Conservation (phyloP, 805 yeast genomes). For the Saccharomycopsis sp. region DNA sequence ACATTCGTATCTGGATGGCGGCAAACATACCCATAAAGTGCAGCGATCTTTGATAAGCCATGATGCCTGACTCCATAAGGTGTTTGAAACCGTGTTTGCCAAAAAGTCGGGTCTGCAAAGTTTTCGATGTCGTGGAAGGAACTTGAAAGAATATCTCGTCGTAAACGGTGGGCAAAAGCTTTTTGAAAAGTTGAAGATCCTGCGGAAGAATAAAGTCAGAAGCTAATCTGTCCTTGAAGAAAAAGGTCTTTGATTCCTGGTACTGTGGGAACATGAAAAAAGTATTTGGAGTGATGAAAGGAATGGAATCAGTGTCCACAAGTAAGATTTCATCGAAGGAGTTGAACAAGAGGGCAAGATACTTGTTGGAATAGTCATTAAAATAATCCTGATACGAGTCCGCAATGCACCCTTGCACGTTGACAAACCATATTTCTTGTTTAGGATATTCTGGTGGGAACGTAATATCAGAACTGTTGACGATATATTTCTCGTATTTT, state of each 20-base stretch:
- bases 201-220: conserved; percentile 31
- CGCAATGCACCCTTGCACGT: conserved; percentile 24
- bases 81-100: conserved; percentile 32
- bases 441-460: conserved; percentile 22
- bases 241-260: conserved; percentile 29
- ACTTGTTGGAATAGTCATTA: conserved; percentile 35
- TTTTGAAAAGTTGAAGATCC: conserved; percentile 33
- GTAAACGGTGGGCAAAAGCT: conserved; percentile 34
- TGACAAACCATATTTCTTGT: conserved; percentile 35
- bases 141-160: conserved; percentile 31
- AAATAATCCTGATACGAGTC: conserved; percentile 23
- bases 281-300: conserved; percentile 33
- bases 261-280: conserved; percentile 29
- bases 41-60: conserved; percentile 35
- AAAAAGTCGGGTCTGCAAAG: conserved; percentile 32
- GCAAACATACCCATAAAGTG: conserved; percentile 45
- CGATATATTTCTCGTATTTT: conserved; percentile 2
- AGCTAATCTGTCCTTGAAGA: conserved; percentile 40
- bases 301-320: conserved; percentile 44
- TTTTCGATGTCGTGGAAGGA: conserved; percentile 29
- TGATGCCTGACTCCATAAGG: conserved; percentile 37
- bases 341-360: conserved; percentile 40
- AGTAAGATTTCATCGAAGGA: conserved; percentile 41
- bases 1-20: conserved; percentile 31
- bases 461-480: neutral